Base-by-base conservation (phyloP, 2,329 filamentous ascomycete genomes). In the Juglanconis sp. region DNA sequence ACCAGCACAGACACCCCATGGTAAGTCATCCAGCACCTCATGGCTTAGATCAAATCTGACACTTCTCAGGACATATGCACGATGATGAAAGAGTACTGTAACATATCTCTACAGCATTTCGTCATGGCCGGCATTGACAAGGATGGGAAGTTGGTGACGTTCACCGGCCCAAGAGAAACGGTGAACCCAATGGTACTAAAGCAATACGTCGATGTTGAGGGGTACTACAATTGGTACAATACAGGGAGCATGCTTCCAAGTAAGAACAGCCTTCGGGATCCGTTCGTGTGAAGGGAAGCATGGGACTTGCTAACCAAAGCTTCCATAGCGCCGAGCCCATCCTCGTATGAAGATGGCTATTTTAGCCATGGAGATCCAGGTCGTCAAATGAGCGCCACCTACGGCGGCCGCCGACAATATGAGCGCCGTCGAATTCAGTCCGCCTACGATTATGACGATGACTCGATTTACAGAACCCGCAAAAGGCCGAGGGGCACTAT, bases 71-170 rank as follows among this genome's bases (percentile, higher is more conserved):
- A 80, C 66, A 82, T 86, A 38, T 77, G 78, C 38, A 76, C 78
- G 62, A 81, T 79, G 32, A 71, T 86, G 10, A 74, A 79, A 15
- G 77, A 82, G 53, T 74, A 81, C 46, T 85, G 82, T 64, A 76
- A 77, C 42, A 81, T 86, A 50, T 76, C 79, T 1, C 78, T 77
- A 10, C 76, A 77, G 55, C 73, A 74, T 62, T 86, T 80, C 67
- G 84, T 86, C 64, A 73, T 86, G 38, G 81, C 79, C 10, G 77
- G 77, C 2, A 71, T 83, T 46, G 72, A 76, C 40, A 79, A 83
- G 34, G 79, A 81, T 60, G 79, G 79, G 24, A 73, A 74, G 15
- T 67, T 74, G 1, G 73, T 75, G 59, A 80, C 76, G 3, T 82
- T 81, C 57, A 74, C 77, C 3, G 79, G 78, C 3, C 78, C 79